Evolutionary conservation across 2,329 filamentous ascomycete species (phyloP), one percentile per base, ranked within the genome.

Genomic region (Trichophyton rubrum): DNA sequence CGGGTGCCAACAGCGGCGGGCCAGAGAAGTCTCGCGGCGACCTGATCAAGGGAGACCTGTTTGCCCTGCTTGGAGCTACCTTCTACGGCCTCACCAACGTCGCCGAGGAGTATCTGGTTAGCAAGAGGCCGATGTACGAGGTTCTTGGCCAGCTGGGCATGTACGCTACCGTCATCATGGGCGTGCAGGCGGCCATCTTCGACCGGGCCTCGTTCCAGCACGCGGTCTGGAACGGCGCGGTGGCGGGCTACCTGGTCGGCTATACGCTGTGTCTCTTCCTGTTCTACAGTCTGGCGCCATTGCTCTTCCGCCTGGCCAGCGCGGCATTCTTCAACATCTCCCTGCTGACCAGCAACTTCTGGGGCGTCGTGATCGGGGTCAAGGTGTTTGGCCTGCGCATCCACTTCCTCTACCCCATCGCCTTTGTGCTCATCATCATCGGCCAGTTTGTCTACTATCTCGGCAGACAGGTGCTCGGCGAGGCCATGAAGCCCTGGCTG

Each of bases 271-370:
- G 86, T 62, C 80, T 99, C 22, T 79, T 82, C 59, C 76, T 93
- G 62, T 99, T 99, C 76, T 99, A 99, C 78, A 85, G 85, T 6
- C 79, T 93, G 2, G 90, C 88, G 0, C 93, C 93, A 0, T 77
- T 97, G 60, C 81, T 99, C 64, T 86, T 97, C 75, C 89, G 93
- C 65, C 87, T 97, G 77, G 88, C 88, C 30, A 88, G 84, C 15
- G 93, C 93, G 2, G 92, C 91, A 20, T 96, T 99, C 76, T 95
- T 96, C 79, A 95, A 99, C 74, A 95, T 97, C 69, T 92, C 88
- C 6, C 79, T 99, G 65, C 79, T 99, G 62, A 97, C 93, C 1
- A 89, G 86, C 67, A 96, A 95, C 76, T 97, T 97, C 77, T 99
- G 93, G 93, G 91, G 90, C 65, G 87, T 95, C 64, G 87, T 95